Percentiles rank a stretch among this genome's conserved stretches.
Evolutionary conservation across 768 basidiomycete genomes (phyloP).

Genomic region (Mycena amicta): DNA sequence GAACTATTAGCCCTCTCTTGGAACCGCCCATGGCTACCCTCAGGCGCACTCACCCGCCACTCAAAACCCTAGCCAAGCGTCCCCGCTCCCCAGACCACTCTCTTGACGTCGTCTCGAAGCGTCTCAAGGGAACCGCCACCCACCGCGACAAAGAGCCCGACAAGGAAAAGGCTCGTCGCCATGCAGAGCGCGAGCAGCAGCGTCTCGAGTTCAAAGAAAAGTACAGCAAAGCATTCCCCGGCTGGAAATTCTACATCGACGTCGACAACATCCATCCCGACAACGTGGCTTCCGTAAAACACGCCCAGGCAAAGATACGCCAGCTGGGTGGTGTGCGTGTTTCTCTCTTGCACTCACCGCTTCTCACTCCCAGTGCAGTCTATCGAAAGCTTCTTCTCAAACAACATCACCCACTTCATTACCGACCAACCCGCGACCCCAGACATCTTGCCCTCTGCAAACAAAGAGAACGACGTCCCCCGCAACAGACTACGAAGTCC

Average conservation of each 20-base stretch:
- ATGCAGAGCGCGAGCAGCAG: constrained; percentile 54
- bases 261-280: constrained; percentile 49
- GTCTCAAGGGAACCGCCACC: constrained; percentile 39
- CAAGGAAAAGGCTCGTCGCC: constrained; percentile 50
- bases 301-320: constrained; percentile 57
- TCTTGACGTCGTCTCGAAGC: constrained; percentile 45
- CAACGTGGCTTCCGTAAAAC: constrained; percentile 36
- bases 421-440: constrained; percentile 54
- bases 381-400: constrained; percentile 88
- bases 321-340: constrained; percentile 78
- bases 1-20: constrained; percentile 24
- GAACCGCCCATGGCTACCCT: constrained; percentile 46
- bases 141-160: constrained; percentile 34
- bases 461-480: constrained; percentile 65
- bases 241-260: constrained; percentile 87
- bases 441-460: constrained; percentile 33
- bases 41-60: constrained; percentile 50
- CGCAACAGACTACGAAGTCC: constrained; percentile 59
- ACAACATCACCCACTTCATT: constrained; percentile 84
- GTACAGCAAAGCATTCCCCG: constrained; percentile 84
- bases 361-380: constrained; percentile 46
- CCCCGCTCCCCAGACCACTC: constrained; percentile 53
- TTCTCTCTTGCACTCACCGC: constrained; percentile 3
- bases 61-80: constrained; percentile 44
- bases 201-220: constrained; percentile 79